Evolutionary conservation across 2,329 filamentous ascomycete species (phyloP).

Genomic region (Thermothelomyces thermophilus): DNA sequence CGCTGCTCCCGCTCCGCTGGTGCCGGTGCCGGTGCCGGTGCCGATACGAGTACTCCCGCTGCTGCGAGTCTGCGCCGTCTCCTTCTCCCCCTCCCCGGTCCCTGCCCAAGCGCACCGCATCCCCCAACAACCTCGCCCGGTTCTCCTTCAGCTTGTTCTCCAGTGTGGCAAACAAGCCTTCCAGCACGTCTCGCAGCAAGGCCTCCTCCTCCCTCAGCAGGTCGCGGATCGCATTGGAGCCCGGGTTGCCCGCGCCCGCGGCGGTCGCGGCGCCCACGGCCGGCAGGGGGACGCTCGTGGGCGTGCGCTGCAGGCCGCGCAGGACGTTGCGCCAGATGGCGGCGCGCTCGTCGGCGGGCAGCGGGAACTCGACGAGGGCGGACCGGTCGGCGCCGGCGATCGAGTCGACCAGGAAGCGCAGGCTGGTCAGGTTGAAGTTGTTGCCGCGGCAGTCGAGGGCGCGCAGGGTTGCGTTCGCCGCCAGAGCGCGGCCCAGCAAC

Average conservation of each 20-base stretch:
- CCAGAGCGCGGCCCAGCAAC: conserved; percentile 42
- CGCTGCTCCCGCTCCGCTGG: conserved; percentile 3
- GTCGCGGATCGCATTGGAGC: neutral
- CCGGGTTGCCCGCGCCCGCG: neutral
- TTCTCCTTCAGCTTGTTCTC: conserved; percentile 3
- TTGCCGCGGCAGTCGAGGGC: conserved; percentile 51
- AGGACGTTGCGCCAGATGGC: conserved; percentile 25
- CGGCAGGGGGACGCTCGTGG: conserved; percentile 1
- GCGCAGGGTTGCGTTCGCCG: conserved; percentile 41
- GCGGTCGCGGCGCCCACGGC: neutral
- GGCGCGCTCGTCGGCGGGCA: conserved; percentile 25
- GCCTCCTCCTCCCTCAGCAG: conserved; percentile 10
- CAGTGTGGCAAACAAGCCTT: neutral
- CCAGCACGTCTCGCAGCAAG: conserved; percentile 5
- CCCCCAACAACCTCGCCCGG: neutral
- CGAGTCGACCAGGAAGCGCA: conserved; percentile 41
- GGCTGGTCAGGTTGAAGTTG: conserved; percentile 46
- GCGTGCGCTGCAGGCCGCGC: conserved; percentile 15
- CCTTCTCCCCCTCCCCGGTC: neutral
- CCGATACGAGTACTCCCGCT: neutral
- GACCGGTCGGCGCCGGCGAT: conserved; percentile 35
- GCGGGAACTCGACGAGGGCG: conserved; percentile 38
- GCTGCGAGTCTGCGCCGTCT: neutral
- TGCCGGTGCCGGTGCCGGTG: neutral
- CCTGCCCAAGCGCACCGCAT: no score